Percentiles rank a stretch among this genome's conserved stretches.
Evolutionary conservation across 352 stramenopile species (phyloP).

Genomic region (Pythium rishiriense): DNA sequence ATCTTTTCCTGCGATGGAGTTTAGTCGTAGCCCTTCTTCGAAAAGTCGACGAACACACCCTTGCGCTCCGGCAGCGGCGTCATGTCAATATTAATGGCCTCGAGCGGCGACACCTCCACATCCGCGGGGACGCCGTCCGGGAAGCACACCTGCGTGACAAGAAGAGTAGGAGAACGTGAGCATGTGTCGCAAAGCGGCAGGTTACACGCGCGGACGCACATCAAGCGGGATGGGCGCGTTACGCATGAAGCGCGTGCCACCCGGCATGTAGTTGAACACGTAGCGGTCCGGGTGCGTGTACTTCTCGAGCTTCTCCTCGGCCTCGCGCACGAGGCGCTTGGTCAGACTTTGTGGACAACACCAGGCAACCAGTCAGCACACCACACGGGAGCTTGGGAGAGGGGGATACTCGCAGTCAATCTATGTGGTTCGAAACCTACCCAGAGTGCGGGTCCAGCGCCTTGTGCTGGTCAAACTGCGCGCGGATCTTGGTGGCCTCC

Average conservation of each 20-base stretch:
- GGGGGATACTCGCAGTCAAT: too few species aligned
- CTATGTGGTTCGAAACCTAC: too few species aligned
- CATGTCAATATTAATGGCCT: constrained; percentile 89
- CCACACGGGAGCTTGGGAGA: neutral
- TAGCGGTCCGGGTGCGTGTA: constrained; percentile 97
- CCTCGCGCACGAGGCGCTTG: constrained; percentile 89
- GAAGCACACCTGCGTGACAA: constrained; percentile 71
- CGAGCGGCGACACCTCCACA: constrained; percentile 79
- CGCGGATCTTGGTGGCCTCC: constrained; percentile 91
- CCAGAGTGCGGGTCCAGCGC: constrained; percentile 55
- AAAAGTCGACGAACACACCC: constrained; percentile 82
- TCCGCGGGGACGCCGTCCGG: constrained; percentile 86
- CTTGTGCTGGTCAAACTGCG: constrained; percentile 90
- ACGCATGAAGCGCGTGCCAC: constrained; percentile 98
- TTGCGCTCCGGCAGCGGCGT: constrained; percentile 70
- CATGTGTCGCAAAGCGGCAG: neutral
- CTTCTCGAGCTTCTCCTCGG: constrained; percentile 91
- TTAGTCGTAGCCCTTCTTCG: constrained; percentile 89
- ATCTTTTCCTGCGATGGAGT: neutral
- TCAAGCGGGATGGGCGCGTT: constrained; percentile 96
- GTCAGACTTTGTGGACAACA: constrained; percentile 45
- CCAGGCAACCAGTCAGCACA: constrained; percentile 4
- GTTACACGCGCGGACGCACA: too few species aligned
- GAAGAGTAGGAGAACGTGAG: neutral
- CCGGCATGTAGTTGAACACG: constrained; percentile 97